phyloP scores from a whole-genome alignment of 1,284 basidiomycete species.

The Volvariella surrecta region DNA sequence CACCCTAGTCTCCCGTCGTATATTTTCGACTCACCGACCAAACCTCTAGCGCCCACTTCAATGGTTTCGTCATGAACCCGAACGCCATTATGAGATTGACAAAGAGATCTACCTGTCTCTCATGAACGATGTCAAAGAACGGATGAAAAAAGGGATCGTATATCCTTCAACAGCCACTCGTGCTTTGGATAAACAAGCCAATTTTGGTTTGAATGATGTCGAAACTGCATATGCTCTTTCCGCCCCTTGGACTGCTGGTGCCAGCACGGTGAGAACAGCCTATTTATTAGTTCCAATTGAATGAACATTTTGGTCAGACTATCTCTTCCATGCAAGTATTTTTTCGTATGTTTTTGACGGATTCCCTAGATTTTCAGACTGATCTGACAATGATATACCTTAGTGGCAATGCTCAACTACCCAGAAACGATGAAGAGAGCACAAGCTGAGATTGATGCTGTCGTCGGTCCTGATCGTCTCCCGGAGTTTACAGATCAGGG shows the following conservation, averaged over 20 bases:
- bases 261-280: constrained; percentile 16
- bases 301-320: constrained; percentile 9
- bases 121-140: constrained; percentile 17
- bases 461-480: constrained; percentile 18
- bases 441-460: constrained; percentile 17
- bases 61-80: constrained; percentile 23
- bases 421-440: constrained; percentile 14
- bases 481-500: constrained; percentile 20
- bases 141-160: constrained; percentile 15
- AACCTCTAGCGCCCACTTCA: constrained; percentile 17
- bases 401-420: constrained; percentile 13
- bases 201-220: constrained; percentile 19
- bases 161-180: constrained; percentile 17
- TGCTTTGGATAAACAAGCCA: constrained; percentile 17
- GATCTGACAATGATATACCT: neutral
- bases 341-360: constrained; percentile 10
- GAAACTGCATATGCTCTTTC: constrained; percentile 22
- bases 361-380: neutral
- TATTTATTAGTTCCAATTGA: neutral
- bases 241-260: constrained; percentile 21
- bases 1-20: neutral
- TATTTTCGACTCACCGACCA: neutral
- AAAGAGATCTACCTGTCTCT: constrained; percentile 15
- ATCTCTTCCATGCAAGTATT: constrained; percentile 14
- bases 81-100: constrained; percentile 15